These are phyloP conservation scores for Elymus sibiricus DNA, from an alignment of 176 grass and related monocot species.

Conservation along the genomic window DNA sequence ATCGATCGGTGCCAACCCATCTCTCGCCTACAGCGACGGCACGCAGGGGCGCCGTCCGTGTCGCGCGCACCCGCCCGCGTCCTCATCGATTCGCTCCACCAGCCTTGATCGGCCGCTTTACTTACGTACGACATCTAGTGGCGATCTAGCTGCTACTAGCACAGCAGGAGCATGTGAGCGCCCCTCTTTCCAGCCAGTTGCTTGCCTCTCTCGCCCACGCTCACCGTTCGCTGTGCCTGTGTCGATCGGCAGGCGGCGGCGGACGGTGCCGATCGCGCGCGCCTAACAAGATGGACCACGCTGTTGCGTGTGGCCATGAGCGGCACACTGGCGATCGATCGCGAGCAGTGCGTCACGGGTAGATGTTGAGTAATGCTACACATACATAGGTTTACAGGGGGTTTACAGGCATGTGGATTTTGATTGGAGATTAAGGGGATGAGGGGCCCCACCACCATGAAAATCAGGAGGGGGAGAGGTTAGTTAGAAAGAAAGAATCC, in stretches of 20 bases:
- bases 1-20: background rate
- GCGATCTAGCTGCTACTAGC: background rate
- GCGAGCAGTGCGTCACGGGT: constrained; percentile 5
- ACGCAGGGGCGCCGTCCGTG: background rate
- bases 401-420: too few relatives aligned
- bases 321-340: background rate
- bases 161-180: background rate
- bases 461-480: too few relatives aligned
- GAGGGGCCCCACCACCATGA: too few relatives aligned
- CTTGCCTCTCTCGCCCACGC: background rate
- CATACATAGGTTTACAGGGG: too few relatives aligned
- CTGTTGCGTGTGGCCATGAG: background rate
- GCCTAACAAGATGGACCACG: constrained; percentile 22
- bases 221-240: background rate
- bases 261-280: background rate
- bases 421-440: too few relatives aligned
- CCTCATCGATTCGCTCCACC: background rate
- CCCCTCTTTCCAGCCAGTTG: background rate
- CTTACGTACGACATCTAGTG: background rate
- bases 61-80: background rate
- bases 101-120: background rate
- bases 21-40: background rate
- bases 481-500: too few relatives aligned
- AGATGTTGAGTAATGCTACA: too few relatives aligned
- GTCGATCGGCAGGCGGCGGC: background rate